Percentiles rank a stretch among this genome's conserved stretches.
Conservation (phyloP, 805 yeast genomes). For the Candida morakotiae region DNA sequence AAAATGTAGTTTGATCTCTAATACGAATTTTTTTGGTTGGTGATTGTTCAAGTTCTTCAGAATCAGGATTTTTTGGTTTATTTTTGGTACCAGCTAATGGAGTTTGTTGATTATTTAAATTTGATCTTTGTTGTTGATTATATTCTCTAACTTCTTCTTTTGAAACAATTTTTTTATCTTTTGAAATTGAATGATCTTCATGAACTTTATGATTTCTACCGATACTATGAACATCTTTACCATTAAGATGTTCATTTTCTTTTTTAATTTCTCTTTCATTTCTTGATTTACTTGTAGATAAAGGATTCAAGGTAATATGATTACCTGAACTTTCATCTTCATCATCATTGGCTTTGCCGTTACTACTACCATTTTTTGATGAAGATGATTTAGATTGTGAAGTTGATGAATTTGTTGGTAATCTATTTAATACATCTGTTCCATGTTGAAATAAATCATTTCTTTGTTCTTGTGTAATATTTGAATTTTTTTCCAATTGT, state of each 20-base stretch:
- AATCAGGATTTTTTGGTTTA: constrained; percentile 4
- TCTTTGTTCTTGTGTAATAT: not conserved
- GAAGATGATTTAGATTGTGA: not conserved
- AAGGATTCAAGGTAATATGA: constrained; percentile 2
- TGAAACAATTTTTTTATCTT: constrained; percentile 2
- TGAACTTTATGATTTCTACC: constrained; percentile 4
- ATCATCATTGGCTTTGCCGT: not conserved
- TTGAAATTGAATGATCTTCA: constrained; percentile 1
- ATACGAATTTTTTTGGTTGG: constrained; percentile 16
- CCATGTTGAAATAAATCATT: not conserved
- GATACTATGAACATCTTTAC: not conserved
- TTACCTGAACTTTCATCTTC: not conserved
- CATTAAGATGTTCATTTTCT: not conserved
- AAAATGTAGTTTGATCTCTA: constrained; percentile 29
- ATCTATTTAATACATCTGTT: not conserved
- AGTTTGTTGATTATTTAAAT: constrained; percentile 7
- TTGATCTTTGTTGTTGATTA: constrained; percentile 13
- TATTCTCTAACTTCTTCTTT: constrained; percentile 15
- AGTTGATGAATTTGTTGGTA: not conserved
- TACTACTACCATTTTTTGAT: not conserved
- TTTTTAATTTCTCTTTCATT: not conserved
- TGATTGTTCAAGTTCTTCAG: not conserved
- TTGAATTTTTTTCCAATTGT: not conserved
- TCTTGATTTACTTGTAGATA: not conserved
- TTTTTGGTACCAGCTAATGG: constrained; percentile 2